Evolutionary conservation across 257 asterid genomes (phyloP).

Genomic region (Solanum lycopersicoides): DNA sequence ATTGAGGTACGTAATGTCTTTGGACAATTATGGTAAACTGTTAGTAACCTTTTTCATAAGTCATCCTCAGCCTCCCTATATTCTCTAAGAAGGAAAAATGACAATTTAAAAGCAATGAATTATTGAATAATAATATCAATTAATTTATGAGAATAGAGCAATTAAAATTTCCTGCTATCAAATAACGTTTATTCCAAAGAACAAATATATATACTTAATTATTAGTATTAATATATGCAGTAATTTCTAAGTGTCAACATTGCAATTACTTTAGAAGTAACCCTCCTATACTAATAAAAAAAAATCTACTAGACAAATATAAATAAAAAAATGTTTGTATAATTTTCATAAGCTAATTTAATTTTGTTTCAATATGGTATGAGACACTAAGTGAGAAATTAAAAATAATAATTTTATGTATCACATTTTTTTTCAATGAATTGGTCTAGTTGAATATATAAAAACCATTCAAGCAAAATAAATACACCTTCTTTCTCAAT

Average conservation of each 20-base stretch:
- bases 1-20: background rate
- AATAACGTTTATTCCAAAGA: background rate
- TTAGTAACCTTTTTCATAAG: background rate
- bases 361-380: too few relatives aligned
- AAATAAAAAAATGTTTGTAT: too few relatives aligned
- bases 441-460: background rate
- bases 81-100: background rate
- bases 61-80: background rate
- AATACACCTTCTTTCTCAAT: background rate
- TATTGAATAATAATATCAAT: background rate
- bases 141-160: background rate
- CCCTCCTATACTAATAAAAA: background rate
- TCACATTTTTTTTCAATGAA: too few relatives aligned
- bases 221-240: background rate
- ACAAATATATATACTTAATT: background rate
- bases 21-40: background rate
- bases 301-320: background rate
- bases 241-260: background rate
- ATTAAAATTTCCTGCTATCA: background rate
- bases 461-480: too few relatives aligned
- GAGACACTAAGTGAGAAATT: fast-evolving
- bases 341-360: too few relatives aligned
- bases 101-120: background rate
- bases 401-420: too few relatives aligned
- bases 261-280: background rate